These are phyloP conservation scores for Glycine tomentella DNA, from an alignment of 306 rosid species.

Conservation along the genomic window DNA sequence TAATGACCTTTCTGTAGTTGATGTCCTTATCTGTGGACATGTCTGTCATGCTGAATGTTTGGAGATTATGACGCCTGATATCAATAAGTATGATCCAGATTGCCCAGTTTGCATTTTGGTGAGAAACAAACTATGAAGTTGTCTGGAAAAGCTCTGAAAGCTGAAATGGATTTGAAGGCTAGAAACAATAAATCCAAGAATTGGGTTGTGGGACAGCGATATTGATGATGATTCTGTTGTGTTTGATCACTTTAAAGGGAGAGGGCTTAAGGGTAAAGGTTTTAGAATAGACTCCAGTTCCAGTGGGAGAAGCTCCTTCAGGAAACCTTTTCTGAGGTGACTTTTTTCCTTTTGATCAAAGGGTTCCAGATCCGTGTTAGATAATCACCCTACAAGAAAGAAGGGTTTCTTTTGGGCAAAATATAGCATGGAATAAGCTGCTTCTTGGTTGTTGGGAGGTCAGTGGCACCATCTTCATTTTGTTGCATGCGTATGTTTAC, in stretches of 20 bases:
- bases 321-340: slow-evolving; percentile 79
- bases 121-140: slow-evolving; percentile 80
- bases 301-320: slow-evolving; percentile 71
- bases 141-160: slow-evolving; percentile 77
- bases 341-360: slow-evolving; percentile 91
- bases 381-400: slow-evolving; percentile 69
- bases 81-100: slow-evolving; percentile 82
- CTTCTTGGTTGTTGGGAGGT: slow-evolving; percentile 63
- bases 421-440: slow-evolving; percentile 69
- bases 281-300: slow-evolving; percentile 75
- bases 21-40: slow-evolving; percentile 86
- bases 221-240: slow-evolving; percentile 66
- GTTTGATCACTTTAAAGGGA: slow-evolving; percentile 57
- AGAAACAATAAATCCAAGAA: slow-evolving; percentile 69
- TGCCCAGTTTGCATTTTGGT: slow-evolving; percentile 89
- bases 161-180: slow-evolving; percentile 81
- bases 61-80: slow-evolving; percentile 86
- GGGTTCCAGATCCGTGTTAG: slow-evolving; percentile 65
- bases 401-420: too few species aligned
- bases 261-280: slow-evolving; percentile 59
- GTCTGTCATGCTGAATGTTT: slow-evolving; percentile 92
- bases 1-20: slow-evolving; percentile 69
- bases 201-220: slow-evolving; percentile 63
- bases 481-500: slow-evolving; percentile 32
- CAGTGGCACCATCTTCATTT: slow-evolving; percentile 41